phyloP scores from a whole-genome alignment of 108 stramenopile species.

The Mayamaea pseudoterrestris region DNA sequence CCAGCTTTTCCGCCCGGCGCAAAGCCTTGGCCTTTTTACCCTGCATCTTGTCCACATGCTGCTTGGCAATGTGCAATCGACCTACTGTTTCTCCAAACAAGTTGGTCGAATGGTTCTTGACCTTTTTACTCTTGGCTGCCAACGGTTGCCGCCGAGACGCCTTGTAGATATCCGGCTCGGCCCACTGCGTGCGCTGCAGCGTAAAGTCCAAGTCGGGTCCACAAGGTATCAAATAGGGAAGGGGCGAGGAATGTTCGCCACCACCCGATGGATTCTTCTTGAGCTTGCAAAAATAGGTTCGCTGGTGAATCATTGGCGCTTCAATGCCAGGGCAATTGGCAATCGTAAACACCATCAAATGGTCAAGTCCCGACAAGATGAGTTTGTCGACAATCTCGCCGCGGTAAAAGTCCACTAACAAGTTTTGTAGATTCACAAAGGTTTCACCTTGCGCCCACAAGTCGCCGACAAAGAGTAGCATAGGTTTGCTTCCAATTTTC shows the following conservation, averaged over 20 bases:
- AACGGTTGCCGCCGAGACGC: slow-evolving; percentile 74
- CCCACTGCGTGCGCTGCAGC: slow-evolving; percentile 84
- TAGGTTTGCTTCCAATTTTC: slow-evolving; percentile 71
- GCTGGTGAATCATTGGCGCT: slow-evolving; percentile 42
- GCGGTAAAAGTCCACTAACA: slow-evolving; percentile 92
- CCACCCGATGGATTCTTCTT: slow-evolving; percentile 75
- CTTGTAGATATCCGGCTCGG: slow-evolving; percentile 89
- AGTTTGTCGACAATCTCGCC: slow-evolving; percentile 88
- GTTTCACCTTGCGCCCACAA: slow-evolving; percentile 64
- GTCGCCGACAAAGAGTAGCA: slow-evolving; percentile 90
- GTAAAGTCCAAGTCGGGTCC: slow-evolving; percentile 91
- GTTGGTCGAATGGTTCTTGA: slow-evolving; percentile 91
- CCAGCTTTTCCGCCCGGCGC: slow-evolving; percentile 64
- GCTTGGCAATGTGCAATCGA: slow-evolving; percentile 90
- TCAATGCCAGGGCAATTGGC: slow-evolving; percentile 17
- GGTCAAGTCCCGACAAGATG: slow-evolving; percentile 83
- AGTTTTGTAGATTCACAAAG: slow-evolving; percentile 59
- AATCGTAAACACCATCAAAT: slow-evolving; percentile 82
- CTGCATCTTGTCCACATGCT: slow-evolving; percentile 80
- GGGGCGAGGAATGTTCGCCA: slow-evolving; percentile 49
- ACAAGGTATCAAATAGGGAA: slow-evolving; percentile 78
- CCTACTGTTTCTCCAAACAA: slow-evolving; percentile 94
- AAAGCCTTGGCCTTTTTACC: slow-evolving; percentile 83
- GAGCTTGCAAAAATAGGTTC: slow-evolving; percentile 71
- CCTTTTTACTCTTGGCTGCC: slow-evolving; percentile 22